These are phyloP conservation scores for Cryptosporidium sp. DNA, from an alignment of 169 alveolate genomes.

Conservation along the genomic window DNA sequence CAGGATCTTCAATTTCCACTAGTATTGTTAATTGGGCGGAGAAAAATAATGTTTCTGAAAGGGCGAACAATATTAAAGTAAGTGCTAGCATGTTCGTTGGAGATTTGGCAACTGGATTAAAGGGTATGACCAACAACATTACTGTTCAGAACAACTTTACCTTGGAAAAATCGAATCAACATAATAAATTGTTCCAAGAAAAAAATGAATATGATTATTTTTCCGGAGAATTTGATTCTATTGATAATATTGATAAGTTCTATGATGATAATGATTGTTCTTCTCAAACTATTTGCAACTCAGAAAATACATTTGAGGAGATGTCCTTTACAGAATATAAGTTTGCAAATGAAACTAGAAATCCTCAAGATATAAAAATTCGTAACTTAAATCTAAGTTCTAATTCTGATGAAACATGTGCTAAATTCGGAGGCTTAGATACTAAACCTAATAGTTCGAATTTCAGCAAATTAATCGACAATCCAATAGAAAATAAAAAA, in stretches of 20 bases:
- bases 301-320: neutral
- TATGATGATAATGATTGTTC: neutral
- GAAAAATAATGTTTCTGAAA: constrained; percentile 49
- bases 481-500: neutral
- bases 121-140: constrained; percentile 43
- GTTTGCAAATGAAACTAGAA: neutral
- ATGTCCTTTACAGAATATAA: neutral
- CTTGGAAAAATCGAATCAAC: constrained; percentile 3
- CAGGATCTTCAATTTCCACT: constrained; percentile 58
- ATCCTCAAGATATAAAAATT: neutral
- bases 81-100: constrained; percentile 50
- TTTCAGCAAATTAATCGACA: neutral
- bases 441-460: neutral
- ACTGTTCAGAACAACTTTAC: neutral
- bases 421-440: neutral
- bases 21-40: constrained; percentile 73
- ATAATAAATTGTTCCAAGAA: neutral
- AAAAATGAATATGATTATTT: constrained; percentile 15
- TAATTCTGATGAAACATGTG: neutral
- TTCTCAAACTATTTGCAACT: neutral
- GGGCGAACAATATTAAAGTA: constrained; percentile 32
- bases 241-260: neutral
- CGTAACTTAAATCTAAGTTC: neutral
- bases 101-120: constrained; percentile 49
- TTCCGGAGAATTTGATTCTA: neutral